These are phyloP conservation scores for Claviceps monticola DNA, from an alignment of 2,329 filamentous ascomycete species.

Conservation along the genomic window DNA sequence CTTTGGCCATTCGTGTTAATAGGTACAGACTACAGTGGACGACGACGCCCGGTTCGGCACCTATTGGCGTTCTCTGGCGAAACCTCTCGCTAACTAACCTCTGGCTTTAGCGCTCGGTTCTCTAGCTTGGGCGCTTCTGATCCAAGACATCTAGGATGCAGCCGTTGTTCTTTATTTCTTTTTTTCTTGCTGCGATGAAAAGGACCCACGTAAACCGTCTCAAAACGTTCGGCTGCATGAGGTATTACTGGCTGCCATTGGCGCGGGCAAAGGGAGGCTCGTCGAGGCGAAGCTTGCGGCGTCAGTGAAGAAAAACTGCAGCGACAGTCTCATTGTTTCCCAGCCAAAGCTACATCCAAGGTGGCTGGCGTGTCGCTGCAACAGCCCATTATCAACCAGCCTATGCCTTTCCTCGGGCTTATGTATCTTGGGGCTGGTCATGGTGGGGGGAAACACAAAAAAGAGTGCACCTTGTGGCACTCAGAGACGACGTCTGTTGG, in stretches of 20 bases:
- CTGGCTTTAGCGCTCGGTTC: neutral
- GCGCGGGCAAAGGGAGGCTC: too few species aligned
- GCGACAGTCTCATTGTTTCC: neutral
- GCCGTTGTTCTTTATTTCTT: too few species aligned
- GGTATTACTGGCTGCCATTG: neutral
- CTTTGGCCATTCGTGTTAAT: too few species aligned
- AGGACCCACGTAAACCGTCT: neutral
- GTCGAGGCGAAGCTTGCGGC: too few species aligned
- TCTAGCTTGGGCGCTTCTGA: neutral
- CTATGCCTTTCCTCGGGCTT: neutral
- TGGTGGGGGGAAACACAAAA: slow-evolving; percentile 1
- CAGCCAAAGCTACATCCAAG: neutral
- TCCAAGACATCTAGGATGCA: neutral
- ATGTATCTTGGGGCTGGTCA: neutral
- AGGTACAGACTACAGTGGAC: too few species aligned
- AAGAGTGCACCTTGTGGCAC: neutral
- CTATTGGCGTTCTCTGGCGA: too few species aligned
- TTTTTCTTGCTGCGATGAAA: too few species aligned
- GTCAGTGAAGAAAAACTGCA: too few species aligned
- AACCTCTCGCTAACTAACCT: too few species aligned
- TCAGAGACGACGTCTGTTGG: neutral
- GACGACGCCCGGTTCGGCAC: too few species aligned
- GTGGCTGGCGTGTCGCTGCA: neutral
- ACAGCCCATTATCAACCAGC: neutral
- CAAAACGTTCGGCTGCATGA: neutral